Base-by-base conservation (phyloP, 768 basidiomycete species). In the Lentinula aciculospora region DNA sequence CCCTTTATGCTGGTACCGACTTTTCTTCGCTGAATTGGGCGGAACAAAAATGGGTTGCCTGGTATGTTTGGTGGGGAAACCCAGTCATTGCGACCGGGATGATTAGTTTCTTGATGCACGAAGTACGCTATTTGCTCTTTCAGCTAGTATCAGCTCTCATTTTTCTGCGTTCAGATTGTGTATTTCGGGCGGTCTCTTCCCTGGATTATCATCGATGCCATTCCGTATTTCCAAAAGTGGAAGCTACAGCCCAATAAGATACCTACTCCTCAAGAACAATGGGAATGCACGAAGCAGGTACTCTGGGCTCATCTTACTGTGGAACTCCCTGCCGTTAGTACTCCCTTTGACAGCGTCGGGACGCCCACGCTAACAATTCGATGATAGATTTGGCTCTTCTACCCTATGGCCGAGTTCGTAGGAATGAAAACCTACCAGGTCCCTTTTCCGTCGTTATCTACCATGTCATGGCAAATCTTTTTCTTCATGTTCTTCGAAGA, bases 401-500 rank as follows among this genome's bases (percentile, higher is more conserved):
- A 96, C 67, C 94, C 93, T 2, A 77, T 94, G 65, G 94, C 94
- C 17, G 90, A 93, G 66, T 69, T 75, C 44, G 79, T 96, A 58
- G 95, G 93, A 63, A 94, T 99, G 91, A 69, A 80, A 34, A 99
- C 96, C 0, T 89, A 90, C 74, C 88, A 97, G 61, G 89, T 98
- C 2, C 96, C 97, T 1, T 92, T 99, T 76, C 91, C 97, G 0
- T 69, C 82, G 0, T 77, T 80, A 72, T 77, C 76, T 63, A 78
- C 78, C 6, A 89, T 95, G 80, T 71, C 76, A 3, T 85, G 81
- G 17, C 95, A 96, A 70, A 72, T 97, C 53, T 82, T 82, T 31
- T 72, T 93, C 60, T 98, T 98, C 79, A 97, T 98, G 72, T 78
- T 96, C 68, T 92, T 97, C 62, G 97, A 99, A 74, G 96, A 98